These are phyloP conservation scores for Globisporangium paddicum DNA, from an alignment of 352 stramenopile species.

Conservation along the genomic window DNA sequence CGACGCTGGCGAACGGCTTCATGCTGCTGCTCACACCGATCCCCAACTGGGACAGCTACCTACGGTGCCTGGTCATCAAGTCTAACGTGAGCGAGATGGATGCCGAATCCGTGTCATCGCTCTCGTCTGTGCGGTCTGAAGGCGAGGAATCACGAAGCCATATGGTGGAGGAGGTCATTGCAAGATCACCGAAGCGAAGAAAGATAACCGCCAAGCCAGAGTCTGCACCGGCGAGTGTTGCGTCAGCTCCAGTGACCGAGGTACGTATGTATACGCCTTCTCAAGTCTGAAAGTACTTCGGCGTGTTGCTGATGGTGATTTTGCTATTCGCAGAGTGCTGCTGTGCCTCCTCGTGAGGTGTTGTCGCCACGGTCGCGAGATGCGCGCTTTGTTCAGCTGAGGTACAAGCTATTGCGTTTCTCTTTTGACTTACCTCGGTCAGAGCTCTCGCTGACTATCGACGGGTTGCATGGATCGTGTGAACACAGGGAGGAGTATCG, in stretches of 20 bases:
- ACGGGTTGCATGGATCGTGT: background rate
- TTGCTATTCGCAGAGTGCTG: background rate
- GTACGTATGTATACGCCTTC: background rate
- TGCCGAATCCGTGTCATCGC: background rate
- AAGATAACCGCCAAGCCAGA: background rate
- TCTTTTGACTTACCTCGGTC: background rate
- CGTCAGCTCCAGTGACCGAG: background rate
- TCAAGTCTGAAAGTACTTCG: background rate
- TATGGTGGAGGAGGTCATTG: background rate
- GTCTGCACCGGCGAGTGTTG: too few species aligned
- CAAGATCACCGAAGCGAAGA: conserved; percentile 1
- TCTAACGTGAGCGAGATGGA: conserved; percentile 18
- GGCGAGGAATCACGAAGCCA: background rate
- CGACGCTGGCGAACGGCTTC: conserved; percentile 29
- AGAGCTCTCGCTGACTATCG: background rate
- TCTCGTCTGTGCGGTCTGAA: background rate
- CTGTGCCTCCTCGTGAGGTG: background rate
- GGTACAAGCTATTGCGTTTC: background rate
- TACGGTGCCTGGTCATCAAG: conserved; percentile 57
- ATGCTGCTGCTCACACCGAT: conserved; percentile 58
- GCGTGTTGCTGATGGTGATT: background rate
- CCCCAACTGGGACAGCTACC: conserved; percentile 22
- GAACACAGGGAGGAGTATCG: conserved; percentile 35
- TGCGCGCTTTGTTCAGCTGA: conserved; percentile 5
- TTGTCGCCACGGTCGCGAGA: background rate